Evolutionary conservation across 2,329 filamentous ascomycete genomes (phyloP).

Genomic region (Aspergillus thermomutatus): DNA sequence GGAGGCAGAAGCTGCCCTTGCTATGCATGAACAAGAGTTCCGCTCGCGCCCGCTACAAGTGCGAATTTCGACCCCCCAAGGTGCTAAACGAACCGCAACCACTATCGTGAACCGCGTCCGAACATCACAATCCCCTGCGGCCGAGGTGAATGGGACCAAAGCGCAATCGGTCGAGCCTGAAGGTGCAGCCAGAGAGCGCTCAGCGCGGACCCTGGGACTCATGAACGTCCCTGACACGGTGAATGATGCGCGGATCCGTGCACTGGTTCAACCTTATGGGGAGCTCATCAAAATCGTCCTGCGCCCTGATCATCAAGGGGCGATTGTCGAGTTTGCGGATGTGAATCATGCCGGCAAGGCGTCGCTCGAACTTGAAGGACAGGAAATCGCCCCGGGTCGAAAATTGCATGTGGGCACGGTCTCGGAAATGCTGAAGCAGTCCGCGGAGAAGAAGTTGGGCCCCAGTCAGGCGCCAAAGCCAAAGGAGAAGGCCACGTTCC

Average conservation of each 20-base stretch:
- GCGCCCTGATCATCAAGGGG: constrained; percentile 77
- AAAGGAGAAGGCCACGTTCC: constrained; percentile 30
- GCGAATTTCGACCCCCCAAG: constrained; percentile 48
- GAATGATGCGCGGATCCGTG: constrained; percentile 77
- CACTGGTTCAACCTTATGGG: constrained; percentile 68
- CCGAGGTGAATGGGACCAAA: constrained; percentile 30
- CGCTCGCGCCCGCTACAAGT: constrained; percentile 66
- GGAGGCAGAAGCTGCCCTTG: constrained; percentile 61
- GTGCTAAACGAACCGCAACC: constrained; percentile 42
- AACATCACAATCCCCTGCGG: constrained; percentile 33
- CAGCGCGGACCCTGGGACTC: constrained; percentile 71
- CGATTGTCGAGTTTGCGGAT: constrained; percentile 77
- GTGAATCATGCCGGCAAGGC: constrained; percentile 65
- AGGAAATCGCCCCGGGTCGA: constrained; percentile 44
- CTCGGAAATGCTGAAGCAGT: constrained; percentile 47
- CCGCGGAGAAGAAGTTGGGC: constrained; percentile 40
- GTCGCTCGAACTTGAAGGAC: constrained; percentile 44
- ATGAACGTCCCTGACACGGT: constrained; percentile 89
- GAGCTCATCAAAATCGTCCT: constrained; percentile 71
- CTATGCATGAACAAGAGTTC: constrained; percentile 69
- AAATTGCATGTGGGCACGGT: constrained; percentile 50
- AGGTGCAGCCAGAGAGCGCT: constrained; percentile 43
- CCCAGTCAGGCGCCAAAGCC: constrained; percentile 39
- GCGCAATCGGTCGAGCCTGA: constrained; percentile 34
- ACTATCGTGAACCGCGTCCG: constrained; percentile 43